These are phyloP conservation scores for Daedaleopsis nitida DNA, from an alignment of 768 basidiomycete genomes.

Conservation along the genomic window DNA sequence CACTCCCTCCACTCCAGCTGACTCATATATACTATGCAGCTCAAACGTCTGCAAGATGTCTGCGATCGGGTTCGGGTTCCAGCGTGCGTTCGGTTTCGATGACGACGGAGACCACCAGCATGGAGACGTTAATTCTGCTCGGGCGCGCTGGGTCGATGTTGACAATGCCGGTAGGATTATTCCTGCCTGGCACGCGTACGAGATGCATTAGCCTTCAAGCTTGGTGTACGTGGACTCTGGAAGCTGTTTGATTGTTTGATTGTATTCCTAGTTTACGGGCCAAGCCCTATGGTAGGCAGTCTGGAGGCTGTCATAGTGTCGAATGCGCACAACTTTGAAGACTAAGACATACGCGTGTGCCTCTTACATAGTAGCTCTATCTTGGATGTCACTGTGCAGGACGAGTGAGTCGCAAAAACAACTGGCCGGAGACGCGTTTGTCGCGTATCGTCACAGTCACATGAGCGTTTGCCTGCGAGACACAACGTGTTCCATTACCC, in stretches of 20 bases:
- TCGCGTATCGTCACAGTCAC: not conserved
- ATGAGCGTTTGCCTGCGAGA: not conserved
- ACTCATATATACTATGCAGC: constrained; percentile 33
- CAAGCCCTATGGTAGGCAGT: no score
- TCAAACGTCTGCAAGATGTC: constrained; percentile 62
- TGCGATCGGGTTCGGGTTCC: constrained; percentile 66
- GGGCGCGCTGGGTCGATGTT: constrained; percentile 65
- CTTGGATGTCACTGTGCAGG: not conserved
- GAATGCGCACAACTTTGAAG: no score
- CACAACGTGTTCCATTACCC: not conserved
- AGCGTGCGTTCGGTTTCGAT: constrained; percentile 58
- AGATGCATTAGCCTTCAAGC: constrained; percentile 45
- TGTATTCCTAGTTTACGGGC: no score
- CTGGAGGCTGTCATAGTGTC: no score
- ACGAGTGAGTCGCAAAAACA: not conserved
- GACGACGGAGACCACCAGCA: constrained; percentile 33
- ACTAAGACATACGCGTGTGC: no score
- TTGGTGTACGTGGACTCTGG: no score
- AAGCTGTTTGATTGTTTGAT: no score
- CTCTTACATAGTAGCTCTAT: not conserved
- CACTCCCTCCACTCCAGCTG: constrained; percentile 1
- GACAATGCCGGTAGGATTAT: constrained; percentile 56
- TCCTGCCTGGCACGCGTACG: constrained; percentile 62
- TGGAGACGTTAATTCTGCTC: constrained; percentile 48
- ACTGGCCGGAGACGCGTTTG: not conserved